phyloP scores from a whole-genome alignment of 106 monocot species.

The Apostasia shenzhenica region DNA sequence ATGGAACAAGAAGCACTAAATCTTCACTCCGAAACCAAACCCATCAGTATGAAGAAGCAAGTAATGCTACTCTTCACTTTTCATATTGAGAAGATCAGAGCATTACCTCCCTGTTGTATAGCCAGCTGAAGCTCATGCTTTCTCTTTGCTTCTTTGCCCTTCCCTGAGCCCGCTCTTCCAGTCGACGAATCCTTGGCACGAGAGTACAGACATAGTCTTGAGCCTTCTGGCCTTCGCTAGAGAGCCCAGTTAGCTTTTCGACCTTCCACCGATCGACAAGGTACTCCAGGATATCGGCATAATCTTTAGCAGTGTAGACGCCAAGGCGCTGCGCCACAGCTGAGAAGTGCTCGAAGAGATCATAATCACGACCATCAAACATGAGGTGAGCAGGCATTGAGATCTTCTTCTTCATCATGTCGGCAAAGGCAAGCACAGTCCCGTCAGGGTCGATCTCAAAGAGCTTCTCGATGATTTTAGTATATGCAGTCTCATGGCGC shows the following conservation, averaged over 20 bases:
- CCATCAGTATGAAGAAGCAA: too few relatives aligned
- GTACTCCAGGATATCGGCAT: conserved; percentile 9
- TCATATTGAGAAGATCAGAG: neutral
- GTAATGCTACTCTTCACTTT: too few relatives aligned
- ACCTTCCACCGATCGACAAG: conserved; percentile 13
- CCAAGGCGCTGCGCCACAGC: conserved; percentile 8
- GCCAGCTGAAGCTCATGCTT: conserved; percentile 3
- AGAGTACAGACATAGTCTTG: conserved; percentile 14
- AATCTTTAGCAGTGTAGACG: conserved; percentile 9
- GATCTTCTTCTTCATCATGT: conserved; percentile 24
- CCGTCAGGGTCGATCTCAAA: conserved; percentile 23
- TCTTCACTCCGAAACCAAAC: too few relatives aligned
- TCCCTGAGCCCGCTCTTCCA: conserved; percentile 10
- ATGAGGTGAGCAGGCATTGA: conserved; percentile 17
- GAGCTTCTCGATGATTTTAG: conserved; percentile 20
- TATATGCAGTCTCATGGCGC: conserved; percentile 23
- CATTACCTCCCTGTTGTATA: conserved; percentile 3
- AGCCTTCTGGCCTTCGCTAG: conserved; percentile 6
- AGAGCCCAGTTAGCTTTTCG: conserved; percentile 1
- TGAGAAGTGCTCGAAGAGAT: conserved; percentile 11
- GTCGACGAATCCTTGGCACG: conserved; percentile 5
- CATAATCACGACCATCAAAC: conserved; percentile 9
- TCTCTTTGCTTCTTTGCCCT: conserved; percentile 1
- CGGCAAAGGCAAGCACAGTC: conserved; percentile 17
- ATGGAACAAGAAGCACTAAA: too few relatives aligned